Conservation (phyloP, 306 rosid species). For the Prunus padus region DNA sequence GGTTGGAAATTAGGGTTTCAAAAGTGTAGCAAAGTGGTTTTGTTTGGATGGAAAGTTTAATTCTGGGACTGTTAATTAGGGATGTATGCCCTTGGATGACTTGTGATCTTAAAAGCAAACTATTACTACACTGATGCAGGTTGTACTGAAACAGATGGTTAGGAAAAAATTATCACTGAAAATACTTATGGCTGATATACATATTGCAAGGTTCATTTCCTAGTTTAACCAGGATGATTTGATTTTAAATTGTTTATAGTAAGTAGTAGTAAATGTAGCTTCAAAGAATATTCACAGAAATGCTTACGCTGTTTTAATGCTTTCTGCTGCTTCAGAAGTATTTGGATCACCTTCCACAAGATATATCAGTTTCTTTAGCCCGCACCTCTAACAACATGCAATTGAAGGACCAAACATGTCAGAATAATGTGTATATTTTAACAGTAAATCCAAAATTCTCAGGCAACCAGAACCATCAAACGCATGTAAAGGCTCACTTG, state of each 20-base stretch:
- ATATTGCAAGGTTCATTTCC: background rate
- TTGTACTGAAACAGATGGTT: background rate
- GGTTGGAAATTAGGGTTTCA: background rate
- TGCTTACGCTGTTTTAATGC: constrained; percentile 95
- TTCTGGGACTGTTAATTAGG: background rate
- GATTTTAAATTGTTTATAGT: background rate
- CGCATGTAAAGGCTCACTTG: background rate
- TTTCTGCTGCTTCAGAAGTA: constrained; percentile 89
- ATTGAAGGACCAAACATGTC: constrained; percentile 24
- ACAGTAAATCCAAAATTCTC: background rate
- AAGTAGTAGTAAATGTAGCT: background rate
- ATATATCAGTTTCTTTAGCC: constrained; percentile 87
- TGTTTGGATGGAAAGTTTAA: background rate
- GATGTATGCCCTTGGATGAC: background rate
- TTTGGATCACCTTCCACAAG: constrained; percentile 97
- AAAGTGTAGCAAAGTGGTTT: background rate
- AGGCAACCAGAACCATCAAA: background rate
- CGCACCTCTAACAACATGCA: constrained; percentile 71
- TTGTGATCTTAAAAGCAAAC: background rate
- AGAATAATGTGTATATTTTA: constrained; percentile 6
- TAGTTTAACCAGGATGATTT: background rate
- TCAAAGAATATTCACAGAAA: background rate
- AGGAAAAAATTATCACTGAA: background rate
- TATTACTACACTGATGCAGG: background rate
- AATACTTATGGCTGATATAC: background rate